Conservation (phyloP, 495 filamentous ascomycete species). For the Lophium mytilinum region DNA sequence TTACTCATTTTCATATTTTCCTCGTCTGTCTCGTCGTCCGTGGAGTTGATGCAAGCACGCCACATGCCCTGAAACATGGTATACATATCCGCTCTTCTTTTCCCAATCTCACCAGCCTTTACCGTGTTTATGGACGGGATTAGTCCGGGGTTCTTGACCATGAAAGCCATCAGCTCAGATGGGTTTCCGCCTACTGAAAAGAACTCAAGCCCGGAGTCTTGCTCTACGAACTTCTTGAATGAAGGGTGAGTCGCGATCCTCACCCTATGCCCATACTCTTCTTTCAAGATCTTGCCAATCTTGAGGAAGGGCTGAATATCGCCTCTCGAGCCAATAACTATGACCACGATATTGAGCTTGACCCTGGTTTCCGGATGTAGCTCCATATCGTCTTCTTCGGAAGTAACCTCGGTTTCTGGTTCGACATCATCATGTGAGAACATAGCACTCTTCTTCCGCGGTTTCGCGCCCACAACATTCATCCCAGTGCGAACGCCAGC, state of each 20-base stretch:
- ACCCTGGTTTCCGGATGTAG: constrained; percentile 30
- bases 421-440: not conserved
- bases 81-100: constrained; percentile 51
- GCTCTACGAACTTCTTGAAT: constrained; percentile 59
- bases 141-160: constrained; percentile 72
- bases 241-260: constrained; percentile 61
- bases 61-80: constrained; percentile 38
- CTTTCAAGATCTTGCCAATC: constrained; percentile 59
- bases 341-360: constrained; percentile 64
- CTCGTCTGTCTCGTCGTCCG: constrained; percentile 43
- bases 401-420: constrained; percentile 3
- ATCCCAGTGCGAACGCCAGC: constrained; percentile 42
- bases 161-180: constrained; percentile 69
- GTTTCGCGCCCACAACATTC: constrained; percentile 2
- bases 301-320: constrained; percentile 73
- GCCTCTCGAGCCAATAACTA: constrained; percentile 69
- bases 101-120: constrained; percentile 56
- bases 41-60: constrained; percentile 34
- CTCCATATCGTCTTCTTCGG: constrained; percentile 18
- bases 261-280: constrained; percentile 61
- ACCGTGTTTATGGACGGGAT: constrained; percentile 58
- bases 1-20: constrained; percentile 45
- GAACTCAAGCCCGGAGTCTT: constrained; percentile 57
- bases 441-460: not conserved
- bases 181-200: constrained; percentile 67